These are phyloP conservation scores for Eutrema yunnanense DNA, from an alignment of 345 rosid species.

Conservation along the genomic window DNA sequence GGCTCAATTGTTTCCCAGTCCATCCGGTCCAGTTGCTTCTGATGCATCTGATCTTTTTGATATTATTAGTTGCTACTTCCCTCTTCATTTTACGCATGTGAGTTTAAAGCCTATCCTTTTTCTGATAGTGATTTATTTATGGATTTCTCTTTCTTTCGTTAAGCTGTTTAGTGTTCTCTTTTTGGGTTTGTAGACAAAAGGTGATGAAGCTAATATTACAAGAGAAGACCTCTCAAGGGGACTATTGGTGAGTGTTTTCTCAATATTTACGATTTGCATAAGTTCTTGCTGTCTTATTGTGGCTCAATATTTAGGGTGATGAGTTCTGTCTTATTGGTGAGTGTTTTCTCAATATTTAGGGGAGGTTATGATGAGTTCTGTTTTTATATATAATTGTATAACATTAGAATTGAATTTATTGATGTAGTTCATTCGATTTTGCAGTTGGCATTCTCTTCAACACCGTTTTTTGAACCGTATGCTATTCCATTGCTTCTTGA, in stretches of 20 bases:
- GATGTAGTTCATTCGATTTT: constrained; percentile 19
- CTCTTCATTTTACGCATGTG: constrained; percentile 93
- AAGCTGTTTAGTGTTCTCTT: not conserved
- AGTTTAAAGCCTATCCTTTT: constrained; percentile 27
- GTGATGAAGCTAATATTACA: constrained; percentile 43
- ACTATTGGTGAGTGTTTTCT: constrained; percentile 51
- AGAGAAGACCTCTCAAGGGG: constrained; percentile 81
- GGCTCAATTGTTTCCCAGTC: constrained; percentile 57
- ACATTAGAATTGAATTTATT: not conserved
- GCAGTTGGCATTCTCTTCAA: constrained; percentile 77
- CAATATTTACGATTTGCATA: not conserved
- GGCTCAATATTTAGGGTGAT: not conserved
- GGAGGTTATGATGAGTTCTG: not conserved
- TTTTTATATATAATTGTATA: not conserved
- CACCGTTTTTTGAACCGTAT: constrained; percentile 86
- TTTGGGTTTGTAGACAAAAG: constrained; percentile 43
- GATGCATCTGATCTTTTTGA: constrained; percentile 56
- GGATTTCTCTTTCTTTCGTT: not conserved
- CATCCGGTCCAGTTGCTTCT: constrained; percentile 56
- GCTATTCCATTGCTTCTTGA: constrained; percentile 81
- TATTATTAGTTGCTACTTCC: constrained; percentile 70
- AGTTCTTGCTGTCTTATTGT: constrained; percentile 10
- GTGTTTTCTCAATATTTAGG: too few species aligned
- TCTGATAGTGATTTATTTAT: not conserved
- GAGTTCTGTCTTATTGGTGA: too few species aligned